phyloP scores from a whole-genome alignment of 2,329 filamentous ascomycete genomes.

The Aspergillus intermedius region DNA sequence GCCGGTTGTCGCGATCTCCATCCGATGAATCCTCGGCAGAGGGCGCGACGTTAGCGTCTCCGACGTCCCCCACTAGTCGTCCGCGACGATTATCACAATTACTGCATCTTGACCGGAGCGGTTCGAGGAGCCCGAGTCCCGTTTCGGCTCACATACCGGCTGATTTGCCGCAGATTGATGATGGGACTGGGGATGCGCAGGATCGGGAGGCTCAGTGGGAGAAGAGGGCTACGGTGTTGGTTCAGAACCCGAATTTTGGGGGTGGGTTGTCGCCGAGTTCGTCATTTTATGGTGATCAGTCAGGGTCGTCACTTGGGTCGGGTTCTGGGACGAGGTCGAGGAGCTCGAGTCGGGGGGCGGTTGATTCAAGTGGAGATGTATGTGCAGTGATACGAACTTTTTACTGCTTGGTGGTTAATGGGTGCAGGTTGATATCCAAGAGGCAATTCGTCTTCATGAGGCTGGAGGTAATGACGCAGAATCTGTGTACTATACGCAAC shows the following conservation, averaged over 20 bases:
- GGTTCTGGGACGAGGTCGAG: slow-evolving; percentile 16
- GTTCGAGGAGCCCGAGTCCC: slow-evolving; percentile 27
- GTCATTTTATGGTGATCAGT: slow-evolving; percentile 8
- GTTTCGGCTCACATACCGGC: slow-evolving; percentile 64
- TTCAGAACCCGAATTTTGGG: slow-evolving; percentile 45
- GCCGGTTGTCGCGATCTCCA: slow-evolving; percentile 23
- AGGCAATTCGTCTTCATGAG: slow-evolving; percentile 93
- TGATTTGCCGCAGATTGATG: slow-evolving; percentile 68
- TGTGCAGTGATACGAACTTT: slow-evolving; percentile 4
- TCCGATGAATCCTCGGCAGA: slow-evolving; percentile 6
- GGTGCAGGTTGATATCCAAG: slow-evolving; percentile 63
- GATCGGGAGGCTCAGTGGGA: slow-evolving; percentile 77
- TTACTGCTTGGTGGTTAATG: not conserved
- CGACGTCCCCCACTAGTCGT: slow-evolving; percentile 20
- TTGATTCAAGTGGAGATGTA: slow-evolving; percentile 33
- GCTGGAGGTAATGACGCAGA: slow-evolving; percentile 47
- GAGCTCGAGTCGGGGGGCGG: slow-evolving; percentile 27
- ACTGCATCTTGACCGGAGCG: slow-evolving; percentile 29
- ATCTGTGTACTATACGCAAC: slow-evolving; percentile 3
- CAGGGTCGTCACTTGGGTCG: slow-evolving; percentile 4
- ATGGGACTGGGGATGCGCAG: slow-evolving; percentile 43
- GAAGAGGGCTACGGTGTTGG: slow-evolving; percentile 82
- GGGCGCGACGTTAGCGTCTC: slow-evolving; percentile 9
- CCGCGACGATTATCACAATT: slow-evolving; percentile 29
- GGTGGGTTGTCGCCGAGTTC: slow-evolving; percentile 21